Conservation (phyloP, 495 filamentous ascomycete species). For the Lophium mytilinum region DNA sequence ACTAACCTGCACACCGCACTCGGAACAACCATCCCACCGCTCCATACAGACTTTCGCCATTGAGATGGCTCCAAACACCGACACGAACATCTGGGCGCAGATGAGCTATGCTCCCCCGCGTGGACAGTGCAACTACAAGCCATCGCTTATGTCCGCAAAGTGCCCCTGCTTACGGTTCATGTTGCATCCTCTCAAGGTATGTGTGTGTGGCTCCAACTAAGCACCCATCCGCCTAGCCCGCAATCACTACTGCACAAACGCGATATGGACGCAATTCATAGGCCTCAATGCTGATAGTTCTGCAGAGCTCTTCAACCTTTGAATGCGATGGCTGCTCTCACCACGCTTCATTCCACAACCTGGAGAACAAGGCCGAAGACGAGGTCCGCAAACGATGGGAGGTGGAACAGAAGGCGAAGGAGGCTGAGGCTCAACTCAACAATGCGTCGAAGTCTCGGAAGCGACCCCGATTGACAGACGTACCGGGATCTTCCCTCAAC, state of each 20-base stretch:
- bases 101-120: conserved; percentile 37
- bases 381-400: conserved; percentile 37
- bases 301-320: conserved; percentile 38
- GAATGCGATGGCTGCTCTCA: conserved; percentile 50
- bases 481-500: no score
- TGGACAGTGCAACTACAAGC: conserved; percentile 38
- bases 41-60: no score
- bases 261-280: no score
- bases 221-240: no score
- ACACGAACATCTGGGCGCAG: conserved; percentile 28
- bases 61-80: background rate
- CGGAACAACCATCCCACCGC: no score
- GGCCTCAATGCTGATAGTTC: background rate
- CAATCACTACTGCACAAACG: no score
- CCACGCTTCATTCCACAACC: conserved; percentile 46
- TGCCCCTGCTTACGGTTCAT: conserved; percentile 52
- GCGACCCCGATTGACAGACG: conserved; percentile 8
- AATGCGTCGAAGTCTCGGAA: conserved; percentile 6
- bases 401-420: conserved; percentile 26
- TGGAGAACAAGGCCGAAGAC: conserved; percentile 45
- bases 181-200: conserved; percentile 48
- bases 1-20: no score
- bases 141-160: conserved; percentile 35
- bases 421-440: background rate
- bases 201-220: background rate